A percentile compares a stretch with the other conserved stretches of the same genome.
phyloP scores from a whole-genome alignment of 2,329 filamentous ascomycete species.

The Cytospora chrysosperma region DNA sequence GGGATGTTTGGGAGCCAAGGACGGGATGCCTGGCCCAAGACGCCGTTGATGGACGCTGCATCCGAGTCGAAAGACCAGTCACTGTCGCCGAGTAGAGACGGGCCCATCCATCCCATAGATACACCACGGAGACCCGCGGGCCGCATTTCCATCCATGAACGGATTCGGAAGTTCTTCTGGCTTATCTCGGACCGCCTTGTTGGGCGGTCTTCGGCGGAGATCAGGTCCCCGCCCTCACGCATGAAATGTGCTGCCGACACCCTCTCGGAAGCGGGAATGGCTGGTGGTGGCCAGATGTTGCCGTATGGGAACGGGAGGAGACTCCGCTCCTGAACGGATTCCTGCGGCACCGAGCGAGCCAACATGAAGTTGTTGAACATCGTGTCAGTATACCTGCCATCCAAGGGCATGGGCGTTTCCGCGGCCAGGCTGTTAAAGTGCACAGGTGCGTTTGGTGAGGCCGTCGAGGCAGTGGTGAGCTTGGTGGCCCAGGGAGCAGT shows the following conservation, averaged over 20 bases:
- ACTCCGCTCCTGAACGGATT: conserved; percentile 35
- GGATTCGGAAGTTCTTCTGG: conserved; percentile 69
- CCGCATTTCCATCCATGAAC: conserved; percentile 72
- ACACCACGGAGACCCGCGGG: conserved; percentile 29
- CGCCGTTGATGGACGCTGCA: background rate
- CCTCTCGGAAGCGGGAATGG: conserved; percentile 63
- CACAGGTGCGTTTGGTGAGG: background rate
- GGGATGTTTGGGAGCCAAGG: conserved; percentile 23
- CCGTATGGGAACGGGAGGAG: conserved; percentile 43
- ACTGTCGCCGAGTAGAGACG: background rate
- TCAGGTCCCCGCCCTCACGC: conserved; percentile 28
- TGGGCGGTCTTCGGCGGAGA: conserved; percentile 41
- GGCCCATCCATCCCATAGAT: conserved; percentile 1
- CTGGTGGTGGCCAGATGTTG: conserved; percentile 73
- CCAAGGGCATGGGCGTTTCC: conserved; percentile 54
- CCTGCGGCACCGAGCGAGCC: conserved; percentile 48
- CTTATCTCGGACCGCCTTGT: conserved; percentile 58
- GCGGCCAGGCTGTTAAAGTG: conserved; percentile 42
- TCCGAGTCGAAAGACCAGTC: conserved; percentile 8
- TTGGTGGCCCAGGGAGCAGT: background rate
- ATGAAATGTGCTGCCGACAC: conserved; percentile 36
- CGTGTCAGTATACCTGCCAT: conserved; percentile 42
- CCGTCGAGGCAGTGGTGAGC: background rate
- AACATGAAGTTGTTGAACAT: conserved; percentile 69
- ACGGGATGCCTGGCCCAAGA: conserved; percentile 27